phyloP scores from a whole-genome alignment of 2,329 filamentous ascomycete genomes.

The Aspergillus clavatus region DNA sequence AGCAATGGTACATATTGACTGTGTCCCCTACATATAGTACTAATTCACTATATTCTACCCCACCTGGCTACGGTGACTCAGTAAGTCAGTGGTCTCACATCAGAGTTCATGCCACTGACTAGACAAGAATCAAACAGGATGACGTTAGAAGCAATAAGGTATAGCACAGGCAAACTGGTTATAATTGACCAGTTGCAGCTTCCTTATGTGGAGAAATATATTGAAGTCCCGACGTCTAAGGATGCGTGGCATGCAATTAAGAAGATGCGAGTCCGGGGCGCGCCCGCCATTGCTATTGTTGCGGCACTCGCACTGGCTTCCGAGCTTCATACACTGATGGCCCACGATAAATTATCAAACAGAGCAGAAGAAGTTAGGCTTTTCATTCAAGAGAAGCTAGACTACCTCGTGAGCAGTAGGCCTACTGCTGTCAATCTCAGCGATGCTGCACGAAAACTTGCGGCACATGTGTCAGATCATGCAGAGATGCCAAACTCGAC shows the following conservation, averaged over 20 bases:
- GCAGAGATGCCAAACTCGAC: slow-evolving; percentile 30
- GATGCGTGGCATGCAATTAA: slow-evolving; percentile 64
- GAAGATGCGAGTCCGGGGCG: slow-evolving; percentile 64
- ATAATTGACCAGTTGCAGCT: slow-evolving; percentile 62
- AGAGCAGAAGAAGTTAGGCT: slow-evolving; percentile 58
- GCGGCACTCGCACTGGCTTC: slow-evolving; percentile 83
- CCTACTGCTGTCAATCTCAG: slow-evolving; percentile 93
- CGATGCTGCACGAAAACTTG: slow-evolving; percentile 81
- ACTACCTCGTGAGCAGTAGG: slow-evolving; percentile 81
- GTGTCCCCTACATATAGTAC: too few species aligned
- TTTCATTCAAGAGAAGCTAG: slow-evolving; percentile 70
- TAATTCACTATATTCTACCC: too few species aligned
- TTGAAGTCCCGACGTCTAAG: slow-evolving; percentile 49
- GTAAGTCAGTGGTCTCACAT: too few species aligned
- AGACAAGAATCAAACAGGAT: too few species aligned
- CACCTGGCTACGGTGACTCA: too few species aligned
- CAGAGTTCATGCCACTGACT: too few species aligned
- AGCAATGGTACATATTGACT: too few species aligned
- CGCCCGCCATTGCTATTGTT: slow-evolving; percentile 97
- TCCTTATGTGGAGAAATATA: slow-evolving; percentile 56
- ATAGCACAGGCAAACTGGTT: slow-evolving; percentile 50
- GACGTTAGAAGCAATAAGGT: slow-evolving; percentile 60
- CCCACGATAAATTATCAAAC: slow-evolving; percentile 39
- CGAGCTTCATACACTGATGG: slow-evolving; percentile 58
- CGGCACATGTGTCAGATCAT: slow-evolving; percentile 53